Evolutionary conservation across 2,329 filamentous ascomycete genomes (phyloP), one percentile per base, ranked within the genome.

Genomic region (Microcyclospora tardicrescens): DNA sequence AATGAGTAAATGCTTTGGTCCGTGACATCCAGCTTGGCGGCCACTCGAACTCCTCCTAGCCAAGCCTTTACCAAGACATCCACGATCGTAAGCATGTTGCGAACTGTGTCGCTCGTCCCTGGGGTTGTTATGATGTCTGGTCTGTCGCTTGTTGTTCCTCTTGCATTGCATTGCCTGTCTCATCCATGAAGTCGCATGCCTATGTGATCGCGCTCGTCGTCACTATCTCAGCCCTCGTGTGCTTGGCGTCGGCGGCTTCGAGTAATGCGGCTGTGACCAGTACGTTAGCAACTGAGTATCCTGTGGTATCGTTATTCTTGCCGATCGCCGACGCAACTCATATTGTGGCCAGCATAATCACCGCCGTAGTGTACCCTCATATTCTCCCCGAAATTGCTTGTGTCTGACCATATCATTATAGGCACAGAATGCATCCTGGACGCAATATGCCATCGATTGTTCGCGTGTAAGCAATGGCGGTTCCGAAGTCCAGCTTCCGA

Each of bases 361-460:
- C 49, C 35, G 45, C 42, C 10, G 49, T 50, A 47, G 34, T 47
- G 40, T 12, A 10, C 16, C 19, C 28, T 34, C 6, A 38, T 19
- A 10, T 13, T 14, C 15, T n/a, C n/a, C 2, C 14, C 14, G n/a
- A 6, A 6, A 12, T 5, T 15, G 16, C 24, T 15, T 15, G 24
- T 30, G 16, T 30, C 28, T 11, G 12, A 14, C n/a, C 16, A 16
- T 15, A 32, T 32, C 14, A n/a, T 11, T 33, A 3, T 24, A 50
- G 48, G 43, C 45, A 15, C 45, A 46, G 3, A 48, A 49, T 16
- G 34, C 45, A 19, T 54, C 53, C 4, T 24, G 19, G 19, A 24
- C 19, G 19, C 49, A 48, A 14, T 55, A 49, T 36, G 52, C 49
- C 12, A 41, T 56, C 5, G 47, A 49, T 19, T 56, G 52, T 40